phyloP scores from a whole-genome alignment of 805 yeast genomes.

The Starmerella geochares region DNA sequence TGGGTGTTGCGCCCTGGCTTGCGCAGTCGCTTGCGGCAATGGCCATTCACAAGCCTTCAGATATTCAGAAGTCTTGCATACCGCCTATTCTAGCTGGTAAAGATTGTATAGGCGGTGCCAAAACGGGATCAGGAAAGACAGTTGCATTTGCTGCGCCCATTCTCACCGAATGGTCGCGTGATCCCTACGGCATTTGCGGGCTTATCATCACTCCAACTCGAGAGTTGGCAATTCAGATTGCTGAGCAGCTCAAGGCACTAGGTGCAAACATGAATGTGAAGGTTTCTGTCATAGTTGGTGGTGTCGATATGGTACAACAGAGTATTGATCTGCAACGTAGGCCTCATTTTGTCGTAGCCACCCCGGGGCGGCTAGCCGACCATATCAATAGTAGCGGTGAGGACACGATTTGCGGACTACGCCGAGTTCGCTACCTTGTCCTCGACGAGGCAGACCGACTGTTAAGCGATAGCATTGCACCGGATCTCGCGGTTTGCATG shows the following conservation, averaged over 20 bases:
- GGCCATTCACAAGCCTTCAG: constrained; percentile 75
- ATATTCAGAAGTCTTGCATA: constrained; percentile 78
- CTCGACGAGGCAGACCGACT: constrained; percentile 94
- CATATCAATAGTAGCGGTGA: constrained; percentile 82
- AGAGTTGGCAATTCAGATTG: constrained; percentile 91
- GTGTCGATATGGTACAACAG: constrained; percentile 86
- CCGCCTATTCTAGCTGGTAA: constrained; percentile 74
- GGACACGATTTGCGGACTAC: constrained; percentile 70
- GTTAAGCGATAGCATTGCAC: constrained; percentile 71
- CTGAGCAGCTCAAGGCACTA: constrained; percentile 88
- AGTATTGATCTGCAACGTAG: constrained; percentile 66
- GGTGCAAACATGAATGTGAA: constrained; percentile 83
- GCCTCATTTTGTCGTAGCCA: constrained; percentile 93
- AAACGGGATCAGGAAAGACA: constrained; percentile 96
- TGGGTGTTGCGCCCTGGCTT: constrained; percentile 84
- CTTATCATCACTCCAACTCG: constrained; percentile 77
- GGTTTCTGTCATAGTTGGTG: constrained; percentile 83
- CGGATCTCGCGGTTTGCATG: constrained; percentile 66
- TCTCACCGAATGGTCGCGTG: constrained; percentile 87
- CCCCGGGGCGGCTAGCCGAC: constrained; percentile 93
- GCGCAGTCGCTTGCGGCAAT: constrained; percentile 67
- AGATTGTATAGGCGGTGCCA: constrained; percentile 97
- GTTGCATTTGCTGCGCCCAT: constrained; percentile 97
- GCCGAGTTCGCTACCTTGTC: constrained; percentile 69
- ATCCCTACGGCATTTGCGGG: constrained; percentile 88